Evolutionary conservation across 768 basidiomycete species (phyloP).

Genomic region (Sarcomyxa edulis): DNA sequence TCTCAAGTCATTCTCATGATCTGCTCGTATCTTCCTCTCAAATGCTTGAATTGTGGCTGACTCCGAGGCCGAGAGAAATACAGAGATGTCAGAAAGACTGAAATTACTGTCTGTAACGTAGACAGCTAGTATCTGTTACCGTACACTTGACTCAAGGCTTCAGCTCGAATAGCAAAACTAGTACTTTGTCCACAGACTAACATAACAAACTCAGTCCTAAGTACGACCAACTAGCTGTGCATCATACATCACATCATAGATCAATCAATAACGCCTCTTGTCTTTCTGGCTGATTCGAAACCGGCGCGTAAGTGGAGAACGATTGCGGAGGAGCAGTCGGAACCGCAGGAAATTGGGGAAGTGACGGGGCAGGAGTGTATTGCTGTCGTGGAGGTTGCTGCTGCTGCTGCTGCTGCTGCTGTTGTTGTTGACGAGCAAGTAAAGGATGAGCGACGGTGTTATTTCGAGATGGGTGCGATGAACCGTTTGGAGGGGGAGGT

Average conservation of each 20-base stretch:
- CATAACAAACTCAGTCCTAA: no score
- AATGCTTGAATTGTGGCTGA: no score
- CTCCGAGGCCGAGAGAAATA: no score
- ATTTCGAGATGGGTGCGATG: constrained; percentile 12
- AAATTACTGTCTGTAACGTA: no score
- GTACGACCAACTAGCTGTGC: no score
- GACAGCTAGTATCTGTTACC: no score
- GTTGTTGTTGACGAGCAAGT: constrained; percentile 10
- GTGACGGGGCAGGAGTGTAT: constrained; percentile 21
- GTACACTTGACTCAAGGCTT: no score
- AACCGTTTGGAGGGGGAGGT: constrained; percentile 7
- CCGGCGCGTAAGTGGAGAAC: constrained; percentile 39
- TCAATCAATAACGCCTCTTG: constrained; percentile 59
- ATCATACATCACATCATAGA: constrained; percentile 30
- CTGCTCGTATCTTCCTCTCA: no score
- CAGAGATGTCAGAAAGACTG: no score
- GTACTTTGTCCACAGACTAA: no score
- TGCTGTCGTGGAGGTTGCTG: constrained; percentile 20
- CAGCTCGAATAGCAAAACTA: no score
- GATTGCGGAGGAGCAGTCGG: constrained; percentile 56
- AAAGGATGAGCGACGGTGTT: constrained; percentile 21
- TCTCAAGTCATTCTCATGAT: no score
- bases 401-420: constrained; percentile 13
- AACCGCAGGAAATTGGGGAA: constrained; percentile 62
- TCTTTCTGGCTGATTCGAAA: constrained; percentile 53